Conservation (phyloP, 495 filamentous ascomycete species). For the Aspergillus steynii region DNA sequence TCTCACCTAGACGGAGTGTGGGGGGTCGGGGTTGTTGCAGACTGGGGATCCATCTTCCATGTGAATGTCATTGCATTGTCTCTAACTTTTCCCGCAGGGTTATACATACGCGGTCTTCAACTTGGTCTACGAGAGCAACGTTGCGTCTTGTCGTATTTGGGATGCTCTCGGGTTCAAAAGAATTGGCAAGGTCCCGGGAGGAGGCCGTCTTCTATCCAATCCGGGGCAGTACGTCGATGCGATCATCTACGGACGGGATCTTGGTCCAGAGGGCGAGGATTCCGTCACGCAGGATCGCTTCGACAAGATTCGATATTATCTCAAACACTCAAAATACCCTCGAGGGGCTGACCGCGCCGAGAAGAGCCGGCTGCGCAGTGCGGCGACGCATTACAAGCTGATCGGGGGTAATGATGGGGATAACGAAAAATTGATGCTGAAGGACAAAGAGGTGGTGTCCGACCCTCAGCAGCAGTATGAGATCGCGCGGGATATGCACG, state of each 20-base stretch:
- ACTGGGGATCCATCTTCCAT: not conserved
- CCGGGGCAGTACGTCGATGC: slow-evolving; percentile 85
- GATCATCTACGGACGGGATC: slow-evolving; percentile 92
- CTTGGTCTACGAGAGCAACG: slow-evolving; percentile 96
- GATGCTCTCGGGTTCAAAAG: slow-evolving; percentile 97
- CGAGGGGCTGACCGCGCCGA: slow-evolving; percentile 91
- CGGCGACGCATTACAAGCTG: slow-evolving; percentile 94
- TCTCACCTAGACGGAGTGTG: not conserved
- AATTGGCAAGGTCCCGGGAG: slow-evolving; percentile 86
- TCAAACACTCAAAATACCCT: slow-evolving; percentile 93
- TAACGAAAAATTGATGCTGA: slow-evolving; percentile 85
- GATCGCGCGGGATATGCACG: slow-evolving; percentile 75
- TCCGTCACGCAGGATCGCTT: slow-evolving; percentile 95
- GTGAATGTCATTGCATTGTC: not conserved
- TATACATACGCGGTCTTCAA: slow-evolving; percentile 98
- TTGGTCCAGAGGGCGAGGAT: slow-evolving; percentile 76
- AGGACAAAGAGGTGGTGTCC: slow-evolving; percentile 95
- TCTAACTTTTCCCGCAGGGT: slow-evolving; percentile 48
- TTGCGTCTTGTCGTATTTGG: slow-evolving; percentile 94
- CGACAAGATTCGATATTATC: slow-evolving; percentile 97
- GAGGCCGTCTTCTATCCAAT: slow-evolving; percentile 79
- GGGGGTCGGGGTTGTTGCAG: not conserved
- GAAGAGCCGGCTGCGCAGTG: slow-evolving; percentile 89
- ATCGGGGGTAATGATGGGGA: slow-evolving; percentile 45
- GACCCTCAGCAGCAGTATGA: slow-evolving; percentile 92